These are phyloP conservation scores for Platanthera zijinensis DNA, from an alignment of 106 monocot genomes.

Conservation along the genomic window DNA sequence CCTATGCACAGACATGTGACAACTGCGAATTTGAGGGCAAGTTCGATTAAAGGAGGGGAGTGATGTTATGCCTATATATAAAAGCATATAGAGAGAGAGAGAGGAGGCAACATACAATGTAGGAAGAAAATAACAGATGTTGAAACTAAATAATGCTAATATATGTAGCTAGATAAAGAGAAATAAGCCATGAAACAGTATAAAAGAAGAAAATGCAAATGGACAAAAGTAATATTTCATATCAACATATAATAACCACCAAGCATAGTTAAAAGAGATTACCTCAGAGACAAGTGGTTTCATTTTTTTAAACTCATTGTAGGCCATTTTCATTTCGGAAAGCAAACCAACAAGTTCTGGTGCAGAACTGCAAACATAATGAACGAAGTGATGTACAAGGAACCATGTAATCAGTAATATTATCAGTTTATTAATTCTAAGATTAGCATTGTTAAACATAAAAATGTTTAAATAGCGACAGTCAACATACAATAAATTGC, in stretches of 20 bases:
- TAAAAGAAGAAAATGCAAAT: not conserved
- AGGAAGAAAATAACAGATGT: no score
- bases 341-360: constrained; percentile 85
- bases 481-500: not conserved
- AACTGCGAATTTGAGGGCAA: no score
- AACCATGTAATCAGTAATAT: not conserved
- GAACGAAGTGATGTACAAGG: not conserved
- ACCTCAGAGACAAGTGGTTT: constrained; percentile 45
- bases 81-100: no score
- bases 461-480: not conserved
- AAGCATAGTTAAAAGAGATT: not conserved
- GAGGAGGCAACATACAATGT: no score
- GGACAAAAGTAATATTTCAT: not conserved
- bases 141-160: not conserved
- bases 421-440: not conserved
- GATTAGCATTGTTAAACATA: not conserved
- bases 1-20: no score
- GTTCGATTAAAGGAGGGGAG: no score
- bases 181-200: not conserved
- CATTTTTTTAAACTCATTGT: constrained; percentile 31
- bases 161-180: not conserved
- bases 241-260: not conserved
- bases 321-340: constrained; percentile 60
- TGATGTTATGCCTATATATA: no score
- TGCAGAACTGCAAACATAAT: constrained; percentile 57